Conservation (phyloP, 352 stramenopile species). For the Globisporangium cederbergense region DNA sequence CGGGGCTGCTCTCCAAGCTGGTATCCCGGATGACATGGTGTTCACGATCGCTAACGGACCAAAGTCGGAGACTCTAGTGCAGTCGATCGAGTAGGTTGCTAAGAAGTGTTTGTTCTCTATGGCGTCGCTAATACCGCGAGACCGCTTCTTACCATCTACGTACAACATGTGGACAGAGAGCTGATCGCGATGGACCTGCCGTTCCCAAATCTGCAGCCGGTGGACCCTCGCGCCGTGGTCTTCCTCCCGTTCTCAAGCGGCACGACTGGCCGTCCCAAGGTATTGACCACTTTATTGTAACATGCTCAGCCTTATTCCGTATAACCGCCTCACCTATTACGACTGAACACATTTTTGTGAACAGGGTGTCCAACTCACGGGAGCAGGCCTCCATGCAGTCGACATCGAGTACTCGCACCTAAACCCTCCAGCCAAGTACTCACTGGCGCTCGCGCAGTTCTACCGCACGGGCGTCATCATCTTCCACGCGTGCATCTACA, state of each 20-base stretch:
- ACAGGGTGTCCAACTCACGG: constrained; percentile 81
- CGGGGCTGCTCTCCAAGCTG: constrained; percentile 21
- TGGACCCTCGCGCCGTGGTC: constrained; percentile 19
- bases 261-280: constrained; percentile 86
- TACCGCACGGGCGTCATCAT: constrained; percentile 92
- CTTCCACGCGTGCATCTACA: constrained; percentile 66
- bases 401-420: constrained; percentile 50
- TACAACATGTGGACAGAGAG: constrained; percentile 22
- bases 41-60: constrained; percentile 27
- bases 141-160: not conserved
- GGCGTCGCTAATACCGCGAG: not conserved
- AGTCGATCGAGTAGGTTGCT: constrained; percentile 29
- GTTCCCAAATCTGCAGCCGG: constrained; percentile 2
- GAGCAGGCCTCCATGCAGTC: constrained; percentile 76
- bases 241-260: constrained; percentile 90
- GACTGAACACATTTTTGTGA: not conserved
- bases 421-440: constrained; percentile 59
- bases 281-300: constrained; percentile 1
- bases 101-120: constrained; percentile 2
- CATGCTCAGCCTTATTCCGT: not conserved
- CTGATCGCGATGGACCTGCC: constrained; percentile 17
- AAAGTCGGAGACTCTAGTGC: constrained; percentile 7
- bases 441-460: constrained; percentile 86
- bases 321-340: too few relatives aligned
- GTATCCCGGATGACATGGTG: constrained; percentile 6